Base-by-base conservation (phyloP, 2,329 filamentous ascomycete genomes). In the Aspergillus ochraceus region DNA sequence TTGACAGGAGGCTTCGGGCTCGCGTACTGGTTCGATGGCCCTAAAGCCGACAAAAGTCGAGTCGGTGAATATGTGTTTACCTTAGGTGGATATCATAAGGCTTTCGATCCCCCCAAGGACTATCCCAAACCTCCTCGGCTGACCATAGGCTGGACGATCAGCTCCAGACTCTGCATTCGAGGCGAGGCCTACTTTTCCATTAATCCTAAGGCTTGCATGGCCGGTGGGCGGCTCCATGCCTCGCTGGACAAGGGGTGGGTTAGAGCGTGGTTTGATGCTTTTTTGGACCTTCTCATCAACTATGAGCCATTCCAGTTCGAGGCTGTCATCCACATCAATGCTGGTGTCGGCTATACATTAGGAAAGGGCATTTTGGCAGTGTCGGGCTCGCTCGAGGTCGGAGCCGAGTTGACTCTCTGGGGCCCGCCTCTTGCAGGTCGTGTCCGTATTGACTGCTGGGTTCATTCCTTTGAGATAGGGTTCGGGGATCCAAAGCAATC, bases 111-210 rank as follows among this genome's bases (percentile, higher is more conserved):
- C 0, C 79, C 79, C 0, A 17, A 53, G 0, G 63, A 70, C 5
- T 83, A 76, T 51, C 79, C 80, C 0, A 67, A 66, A 2, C 76
- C 77, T 0, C 67, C 70, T 4, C 71, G 79, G 0, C 66, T 82
- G 0, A 73, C 67, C 8, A 79, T 81, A 54, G 68, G 60, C 57
- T 81, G 77, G 75, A 54, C 56, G 2, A 60, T 77, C 11, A 70
- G 69, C 19, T 56, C 58, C 8, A 60, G 56, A 0, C 61, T 81
- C 24, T 68, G 54, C 1, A 74, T 82, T 50, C 61, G 61, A 3
- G 79, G 79, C 1, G 60, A 80, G 55, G 75, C 78, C 0, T 82
- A 80, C 66, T 81, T 80, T 52, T 79, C 79, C 30, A 76, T 82
- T 29, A 82, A 79, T 0, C 77, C 79, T 6, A 79, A 80, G 53